Conservation (phyloP, 2,329 filamentous ascomycete species). For the Taxawa tesnikishii region DNA sequence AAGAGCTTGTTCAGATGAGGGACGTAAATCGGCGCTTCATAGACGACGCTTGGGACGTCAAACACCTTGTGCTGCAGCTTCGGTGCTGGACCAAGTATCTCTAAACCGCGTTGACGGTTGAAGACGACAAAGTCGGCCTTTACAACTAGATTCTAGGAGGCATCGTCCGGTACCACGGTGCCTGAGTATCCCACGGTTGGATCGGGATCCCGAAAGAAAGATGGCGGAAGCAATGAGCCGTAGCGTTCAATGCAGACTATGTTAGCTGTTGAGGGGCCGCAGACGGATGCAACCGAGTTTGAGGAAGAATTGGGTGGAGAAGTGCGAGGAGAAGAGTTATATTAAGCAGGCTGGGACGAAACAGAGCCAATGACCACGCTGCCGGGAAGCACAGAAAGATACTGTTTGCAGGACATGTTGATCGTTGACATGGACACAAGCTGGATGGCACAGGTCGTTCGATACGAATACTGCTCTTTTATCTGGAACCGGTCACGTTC, state of each 20-base stretch:
- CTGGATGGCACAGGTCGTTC: no score
- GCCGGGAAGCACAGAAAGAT: no score
- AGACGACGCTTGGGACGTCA: conserved; percentile 24
- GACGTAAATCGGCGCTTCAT: conserved; percentile 31
- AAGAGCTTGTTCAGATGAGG: conserved; percentile 27
- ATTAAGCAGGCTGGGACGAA: no score
- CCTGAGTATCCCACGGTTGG: conserved; percentile 11
- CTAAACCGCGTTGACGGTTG: conserved; percentile 21
- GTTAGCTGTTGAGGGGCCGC: no score
- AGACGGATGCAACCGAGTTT: no score
- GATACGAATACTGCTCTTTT: no score
- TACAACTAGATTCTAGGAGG: conserved; percentile 16
- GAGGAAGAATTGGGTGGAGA: no score
- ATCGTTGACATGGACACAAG: no score
- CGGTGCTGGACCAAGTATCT: conserved; percentile 24
- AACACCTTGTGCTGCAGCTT: conserved; percentile 25
- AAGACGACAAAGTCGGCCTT: conserved; percentile 22
- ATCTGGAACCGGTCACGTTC: no score
- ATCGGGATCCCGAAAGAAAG: conserved; percentile 9
- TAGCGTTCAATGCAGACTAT: conserved; percentile 11
- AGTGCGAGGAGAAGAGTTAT: no score
- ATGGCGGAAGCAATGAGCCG: conserved; percentile 10
- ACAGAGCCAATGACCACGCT: no score
- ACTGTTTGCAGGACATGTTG: no score
- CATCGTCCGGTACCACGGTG: conserved; percentile 15